Evolutionary conservation across 345 rosid genomes (phyloP).

Genomic region (Lumnitzera racemosa): DNA sequence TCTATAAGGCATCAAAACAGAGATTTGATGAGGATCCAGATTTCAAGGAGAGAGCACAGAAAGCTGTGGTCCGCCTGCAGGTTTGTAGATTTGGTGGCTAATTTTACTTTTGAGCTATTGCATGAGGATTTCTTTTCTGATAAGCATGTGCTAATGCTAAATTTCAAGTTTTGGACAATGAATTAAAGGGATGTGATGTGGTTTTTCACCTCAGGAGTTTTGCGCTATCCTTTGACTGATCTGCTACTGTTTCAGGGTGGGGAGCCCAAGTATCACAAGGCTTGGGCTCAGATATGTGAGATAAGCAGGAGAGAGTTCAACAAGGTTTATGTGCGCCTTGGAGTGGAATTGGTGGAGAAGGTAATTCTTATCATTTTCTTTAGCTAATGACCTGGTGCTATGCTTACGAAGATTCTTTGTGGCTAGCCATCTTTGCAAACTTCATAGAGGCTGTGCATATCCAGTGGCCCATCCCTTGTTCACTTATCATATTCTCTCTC

Average conservation of each 20-base stretch:
- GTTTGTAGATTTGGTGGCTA: conserved; percentile 17
- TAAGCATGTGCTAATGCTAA: no score
- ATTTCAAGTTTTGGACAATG: no score
- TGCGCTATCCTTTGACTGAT: neutral
- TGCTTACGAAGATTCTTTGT: no score
- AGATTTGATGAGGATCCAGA: conserved; percentile 63
- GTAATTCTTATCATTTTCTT: conserved; percentile 20
- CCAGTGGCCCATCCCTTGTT: no score
- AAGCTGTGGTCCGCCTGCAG: conserved; percentile 93
- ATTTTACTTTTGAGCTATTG: no score
- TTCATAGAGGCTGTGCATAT: no score
- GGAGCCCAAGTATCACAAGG: conserved; percentile 60
- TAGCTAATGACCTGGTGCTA: no score
- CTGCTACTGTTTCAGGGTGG: conserved; percentile 51
- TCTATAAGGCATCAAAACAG: conserved; percentile 75
- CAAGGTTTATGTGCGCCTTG: conserved; percentile 73
- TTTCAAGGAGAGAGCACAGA: conserved; percentile 87
- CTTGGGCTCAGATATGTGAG: conserved; percentile 79
- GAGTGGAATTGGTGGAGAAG: conserved; percentile 80
- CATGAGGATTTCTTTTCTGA: no score
- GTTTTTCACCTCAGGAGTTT: neutral
- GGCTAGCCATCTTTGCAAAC: no score
- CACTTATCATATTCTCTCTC: no score
- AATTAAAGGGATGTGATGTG: no score
- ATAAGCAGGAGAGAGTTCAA: conserved; percentile 76